Percentiles rank a stretch among this genome's conserved stretches.
These are phyloP conservation scores for Hypoxylon lienhwacheense DNA, from an alignment of 495 filamentous ascomycete species.

Conservation along the genomic window DNA sequence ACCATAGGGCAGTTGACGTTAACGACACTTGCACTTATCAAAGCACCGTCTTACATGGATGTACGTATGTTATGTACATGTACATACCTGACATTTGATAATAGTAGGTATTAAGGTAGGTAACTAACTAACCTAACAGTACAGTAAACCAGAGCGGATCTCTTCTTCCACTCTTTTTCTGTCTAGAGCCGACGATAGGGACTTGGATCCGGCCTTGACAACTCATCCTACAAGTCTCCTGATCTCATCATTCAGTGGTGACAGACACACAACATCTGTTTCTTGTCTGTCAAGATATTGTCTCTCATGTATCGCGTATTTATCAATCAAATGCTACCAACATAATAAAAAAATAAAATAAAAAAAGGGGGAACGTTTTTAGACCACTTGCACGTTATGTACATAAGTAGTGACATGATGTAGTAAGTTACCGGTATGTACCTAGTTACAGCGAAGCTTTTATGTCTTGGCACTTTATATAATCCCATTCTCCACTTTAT, in stretches of 20 bases:
- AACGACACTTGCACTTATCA: too few species aligned
- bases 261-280: conserved; percentile 15
- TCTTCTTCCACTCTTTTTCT: conserved; percentile 1
- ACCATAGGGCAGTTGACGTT: conserved; percentile 7
- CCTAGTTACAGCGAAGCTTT: conserved; percentile 16
- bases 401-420: too few species aligned
- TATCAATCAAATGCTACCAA: too few species aligned
- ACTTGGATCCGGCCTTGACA: conserved; percentile 16
- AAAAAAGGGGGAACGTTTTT: conserved; percentile 5
- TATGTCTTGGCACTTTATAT: conserved; percentile 24
- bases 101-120: too few species aligned
- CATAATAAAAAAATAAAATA: too few species aligned
- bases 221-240: conserved; percentile 17
- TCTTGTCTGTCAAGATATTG: conserved; percentile 12
- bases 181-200: conserved; percentile 7
- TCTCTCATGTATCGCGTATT: too few species aligned
- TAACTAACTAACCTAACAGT: too few species aligned
- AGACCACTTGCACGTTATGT: too few species aligned
- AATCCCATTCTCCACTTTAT: conserved; percentile 18
- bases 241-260: conserved; percentile 20
- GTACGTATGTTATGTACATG: too few species aligned
- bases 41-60: too few species aligned
- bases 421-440: too few species aligned
- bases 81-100: too few species aligned
- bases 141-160: neutral